Conservation (phyloP, 1,139 yeast species). For the Schizosaccharomyces versatilis region DNA sequence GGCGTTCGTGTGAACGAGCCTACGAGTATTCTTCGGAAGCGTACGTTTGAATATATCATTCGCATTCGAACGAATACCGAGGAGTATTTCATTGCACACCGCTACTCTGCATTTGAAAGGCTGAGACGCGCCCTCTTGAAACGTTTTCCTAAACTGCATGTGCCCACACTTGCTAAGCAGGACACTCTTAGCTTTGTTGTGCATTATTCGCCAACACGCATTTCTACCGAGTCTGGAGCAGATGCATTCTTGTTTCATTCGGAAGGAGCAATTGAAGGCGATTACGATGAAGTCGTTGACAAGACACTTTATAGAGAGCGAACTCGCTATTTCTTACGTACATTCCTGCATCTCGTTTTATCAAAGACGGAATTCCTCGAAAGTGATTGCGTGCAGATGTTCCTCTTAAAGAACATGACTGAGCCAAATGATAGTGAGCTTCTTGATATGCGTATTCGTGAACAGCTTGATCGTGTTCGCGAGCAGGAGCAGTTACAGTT, state of each 20-base stretch:
- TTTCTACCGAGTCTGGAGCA: slow-evolving; percentile 3
- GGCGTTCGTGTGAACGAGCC: not conserved
- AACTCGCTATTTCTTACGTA: slow-evolving; percentile 51
- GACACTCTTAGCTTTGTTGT: slow-evolving; percentile 17
- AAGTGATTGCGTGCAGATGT: slow-evolving; percentile 30
- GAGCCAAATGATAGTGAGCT: slow-evolving; percentile 24
- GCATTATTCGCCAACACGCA: slow-evolving; percentile 5
- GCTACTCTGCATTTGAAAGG: slow-evolving; percentile 43
- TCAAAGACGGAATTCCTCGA: slow-evolving; percentile 35
- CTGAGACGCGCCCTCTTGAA: slow-evolving; percentile 31
- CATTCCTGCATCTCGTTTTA: slow-evolving; percentile 36
- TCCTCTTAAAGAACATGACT: slow-evolving; percentile 25
- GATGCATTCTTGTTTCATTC: slow-evolving; percentile 1
- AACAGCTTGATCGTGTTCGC: slow-evolving; percentile 37
- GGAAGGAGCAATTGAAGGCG: slow-evolving; percentile 7
- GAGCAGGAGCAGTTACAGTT: slow-evolving; percentile 48
- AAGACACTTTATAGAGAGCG: slow-evolving; percentile 35
- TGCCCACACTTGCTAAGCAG: slow-evolving; percentile 44
- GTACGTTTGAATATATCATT: not conserved
- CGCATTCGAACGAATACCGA: not conserved
- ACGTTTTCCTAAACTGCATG: slow-evolving; percentile 45
- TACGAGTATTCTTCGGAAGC: not conserved
- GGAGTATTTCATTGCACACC: slow-evolving; percentile 26
- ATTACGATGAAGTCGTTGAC: not conserved
- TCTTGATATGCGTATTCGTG: slow-evolving; percentile 33